Percentiles rank a stretch among this genome's conserved stretches.
Conservation (phyloP, 306 rosid species). For the Inga oerstediana region DNA sequence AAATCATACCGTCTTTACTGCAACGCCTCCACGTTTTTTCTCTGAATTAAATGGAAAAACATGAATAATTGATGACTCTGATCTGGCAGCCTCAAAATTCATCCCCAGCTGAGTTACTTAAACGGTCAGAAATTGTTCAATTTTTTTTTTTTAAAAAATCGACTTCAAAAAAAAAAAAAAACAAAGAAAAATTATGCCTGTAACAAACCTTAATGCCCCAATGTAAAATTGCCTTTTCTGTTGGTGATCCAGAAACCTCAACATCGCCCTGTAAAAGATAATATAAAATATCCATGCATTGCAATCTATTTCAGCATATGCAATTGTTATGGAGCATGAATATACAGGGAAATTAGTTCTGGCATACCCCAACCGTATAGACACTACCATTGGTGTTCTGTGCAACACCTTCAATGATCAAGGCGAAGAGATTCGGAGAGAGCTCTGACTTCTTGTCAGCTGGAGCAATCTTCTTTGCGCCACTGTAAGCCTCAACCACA, state of each 20-base stretch:
- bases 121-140: conserved; percentile 4
- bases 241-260: conserved; percentile 96
- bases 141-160: not conserved
- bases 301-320: conserved; percentile 1
- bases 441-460: conserved; percentile 57
- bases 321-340: not conserved
- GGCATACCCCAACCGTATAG: conserved; percentile 70
- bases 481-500: conserved; percentile 79
- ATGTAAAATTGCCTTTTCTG: conserved; percentile 87
- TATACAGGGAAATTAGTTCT: conserved; percentile 11
- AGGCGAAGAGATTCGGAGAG: conserved; percentile 48
- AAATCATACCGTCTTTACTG: conserved; percentile 56
- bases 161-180: not conserved
- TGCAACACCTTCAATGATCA: conserved; percentile 83
- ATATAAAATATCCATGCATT: conserved; percentile 18
- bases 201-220: conserved; percentile 76
- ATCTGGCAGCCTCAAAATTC: conserved; percentile 70
- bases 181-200: not conserved
- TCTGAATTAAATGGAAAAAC: conserved; percentile 94
- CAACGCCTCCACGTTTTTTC: conserved; percentile 94
- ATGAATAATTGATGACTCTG: conserved; percentile 67
- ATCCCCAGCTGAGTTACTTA: conserved; percentile 75
- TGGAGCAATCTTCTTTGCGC: conserved; percentile 64
- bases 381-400: conserved; percentile 83
- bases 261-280: conserved; percentile 53